phyloP scores from a whole-genome alignment of 495 filamentous ascomycete genomes.

The Penicillium crystallinum region DNA sequence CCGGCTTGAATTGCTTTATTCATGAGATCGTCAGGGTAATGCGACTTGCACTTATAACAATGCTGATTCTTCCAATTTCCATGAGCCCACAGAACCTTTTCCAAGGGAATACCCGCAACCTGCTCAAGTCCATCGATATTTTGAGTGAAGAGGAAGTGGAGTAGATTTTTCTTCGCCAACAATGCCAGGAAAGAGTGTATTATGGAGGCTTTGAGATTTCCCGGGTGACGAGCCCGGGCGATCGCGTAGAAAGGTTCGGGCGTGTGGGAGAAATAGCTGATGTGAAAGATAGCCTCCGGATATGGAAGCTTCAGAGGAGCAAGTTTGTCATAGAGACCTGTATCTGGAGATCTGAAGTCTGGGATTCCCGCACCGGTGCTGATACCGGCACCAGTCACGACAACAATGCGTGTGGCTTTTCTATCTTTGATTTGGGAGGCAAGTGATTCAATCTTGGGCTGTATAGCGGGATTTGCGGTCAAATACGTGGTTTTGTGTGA shows the following conservation, averaged over 20 bases:
- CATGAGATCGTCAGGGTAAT: constrained; percentile 65
- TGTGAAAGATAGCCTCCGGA: constrained; percentile 68
- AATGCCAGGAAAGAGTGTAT: constrained; percentile 68
- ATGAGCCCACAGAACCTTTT: constrained; percentile 77
- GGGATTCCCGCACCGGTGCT: constrained; percentile 66
- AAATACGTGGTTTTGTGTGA: not conserved
- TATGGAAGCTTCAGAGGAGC: constrained; percentile 71
- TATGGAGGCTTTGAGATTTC: constrained; percentile 70
- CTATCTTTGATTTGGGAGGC: constrained; percentile 16
- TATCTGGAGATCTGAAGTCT: constrained; percentile 71
- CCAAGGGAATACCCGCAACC: constrained; percentile 66
- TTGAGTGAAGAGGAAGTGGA: constrained; percentile 81
- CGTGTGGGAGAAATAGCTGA: constrained; percentile 70
- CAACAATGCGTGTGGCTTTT: constrained; percentile 18
- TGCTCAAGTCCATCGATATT: constrained; percentile 90
- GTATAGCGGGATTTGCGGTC: not conserved
- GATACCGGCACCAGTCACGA: constrained; percentile 27
- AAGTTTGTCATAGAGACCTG: constrained; percentile 77
- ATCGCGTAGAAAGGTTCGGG: constrained; percentile 83
- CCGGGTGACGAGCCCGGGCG: constrained; percentile 77
- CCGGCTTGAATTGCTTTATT: constrained; percentile 51
- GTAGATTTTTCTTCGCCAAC: constrained; percentile 61
- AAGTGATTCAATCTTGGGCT: constrained; percentile 8
- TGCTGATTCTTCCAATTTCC: constrained; percentile 78
- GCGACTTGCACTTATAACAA: constrained; percentile 69